Conservation (phyloP, 192 early-diverging fungal genomes). For the Coemansia sp. region DNA sequence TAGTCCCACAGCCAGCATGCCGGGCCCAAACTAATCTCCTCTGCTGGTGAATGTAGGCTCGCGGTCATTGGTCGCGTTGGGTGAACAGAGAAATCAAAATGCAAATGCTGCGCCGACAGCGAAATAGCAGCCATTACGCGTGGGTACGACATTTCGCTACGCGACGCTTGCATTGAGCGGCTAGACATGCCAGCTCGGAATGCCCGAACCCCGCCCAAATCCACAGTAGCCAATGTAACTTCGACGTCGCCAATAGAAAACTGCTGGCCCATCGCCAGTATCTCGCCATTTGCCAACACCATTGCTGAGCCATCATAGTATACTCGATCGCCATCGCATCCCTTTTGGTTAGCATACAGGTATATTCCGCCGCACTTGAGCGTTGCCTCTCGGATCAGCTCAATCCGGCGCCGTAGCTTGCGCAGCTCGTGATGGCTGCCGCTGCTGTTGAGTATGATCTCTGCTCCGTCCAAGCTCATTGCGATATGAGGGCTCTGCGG, state of each 20-base stretch:
- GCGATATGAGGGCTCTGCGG: slow-evolving; percentile 93
- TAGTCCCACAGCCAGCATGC: slow-evolving; percentile 99
- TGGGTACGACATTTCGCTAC: slow-evolving; percentile 60
- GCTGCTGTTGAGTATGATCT: slow-evolving; percentile 95
- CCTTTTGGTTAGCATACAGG: slow-evolving; percentile 94
- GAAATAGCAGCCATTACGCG: slow-evolving; percentile 65
- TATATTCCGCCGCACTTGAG: slow-evolving; percentile 94
- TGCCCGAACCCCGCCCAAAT: slow-evolving; percentile 87
- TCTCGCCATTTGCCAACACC: slow-evolving; percentile 87
- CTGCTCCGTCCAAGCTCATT: slow-evolving; percentile 93
- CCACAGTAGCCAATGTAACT: slow-evolving; percentile 88
- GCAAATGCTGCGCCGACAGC: slow-evolving; percentile 42
- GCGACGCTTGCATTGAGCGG: slow-evolving; percentile 79
- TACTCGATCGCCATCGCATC: slow-evolving; percentile 97
- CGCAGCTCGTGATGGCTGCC: slow-evolving; percentile 96
- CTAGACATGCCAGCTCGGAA: slow-evolving; percentile 72
- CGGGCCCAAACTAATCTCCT: slow-evolving; percentile 93
- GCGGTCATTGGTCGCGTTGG: slow-evolving; percentile 34
- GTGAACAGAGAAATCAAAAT: slow-evolving; percentile 24
- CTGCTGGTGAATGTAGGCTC: slow-evolving; percentile 74
- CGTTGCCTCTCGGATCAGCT: slow-evolving; percentile 90
- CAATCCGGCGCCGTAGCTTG: slow-evolving; percentile 85
- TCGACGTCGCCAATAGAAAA: slow-evolving; percentile 96
- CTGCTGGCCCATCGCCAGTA: slow-evolving; percentile 89
- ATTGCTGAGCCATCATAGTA: slow-evolving; percentile 97